Conservation (phyloP, 2,329 filamentous ascomycete species). For the Fonsecaea pedrosoi region DNA sequence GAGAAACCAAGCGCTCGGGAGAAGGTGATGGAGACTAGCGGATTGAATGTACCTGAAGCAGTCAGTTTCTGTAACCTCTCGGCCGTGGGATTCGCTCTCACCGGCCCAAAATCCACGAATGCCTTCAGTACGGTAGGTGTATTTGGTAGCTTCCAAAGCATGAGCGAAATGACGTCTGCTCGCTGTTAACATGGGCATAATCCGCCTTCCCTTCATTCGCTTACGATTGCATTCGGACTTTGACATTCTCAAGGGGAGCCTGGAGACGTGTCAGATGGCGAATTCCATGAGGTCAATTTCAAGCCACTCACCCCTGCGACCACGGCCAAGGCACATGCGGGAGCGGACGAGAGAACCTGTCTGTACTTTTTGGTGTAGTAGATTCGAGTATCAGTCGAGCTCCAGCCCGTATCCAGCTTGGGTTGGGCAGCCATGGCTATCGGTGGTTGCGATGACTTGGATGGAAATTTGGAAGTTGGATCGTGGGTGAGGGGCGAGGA, state of each 20-base stretch:
- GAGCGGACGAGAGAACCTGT: conserved; percentile 54
- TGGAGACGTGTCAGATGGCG: conserved; percentile 38
- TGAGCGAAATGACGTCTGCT: conserved; percentile 54
- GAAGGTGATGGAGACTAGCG: conserved; percentile 53
- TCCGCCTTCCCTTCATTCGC: not conserved
- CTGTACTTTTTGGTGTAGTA: conserved; percentile 54
- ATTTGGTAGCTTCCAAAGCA: conserved; percentile 51
- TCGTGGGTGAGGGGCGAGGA: conserved; percentile 49
- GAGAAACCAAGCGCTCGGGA: conserved; percentile 55
- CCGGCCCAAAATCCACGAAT: conserved; percentile 56
- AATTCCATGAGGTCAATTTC: conserved; percentile 3
- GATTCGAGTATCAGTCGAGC: conserved; percentile 48
- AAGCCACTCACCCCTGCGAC: conserved; percentile 51
- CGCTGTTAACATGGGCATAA: conserved; percentile 17
- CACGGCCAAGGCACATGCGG: conserved; percentile 54
- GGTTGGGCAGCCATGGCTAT: conserved; percentile 30
- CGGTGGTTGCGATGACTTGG: conserved; percentile 44
- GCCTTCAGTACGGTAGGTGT: conserved; percentile 56
- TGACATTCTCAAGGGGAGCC: conserved; percentile 57
- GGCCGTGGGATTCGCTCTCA: conserved; percentile 39
- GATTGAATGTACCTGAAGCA: conserved; percentile 51
- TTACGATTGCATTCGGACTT: conserved; percentile 59
- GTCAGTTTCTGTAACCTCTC: conserved; percentile 10
- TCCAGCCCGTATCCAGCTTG: conserved; percentile 33
- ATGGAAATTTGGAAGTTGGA: conserved; percentile 45